A percentile compares a stretch with the other conserved stretches of the same genome.
These are phyloP conservation scores for Pycnococcus provasolii DNA, from an alignment of 139 green algal genomes.

Conservation along the genomic window DNA sequence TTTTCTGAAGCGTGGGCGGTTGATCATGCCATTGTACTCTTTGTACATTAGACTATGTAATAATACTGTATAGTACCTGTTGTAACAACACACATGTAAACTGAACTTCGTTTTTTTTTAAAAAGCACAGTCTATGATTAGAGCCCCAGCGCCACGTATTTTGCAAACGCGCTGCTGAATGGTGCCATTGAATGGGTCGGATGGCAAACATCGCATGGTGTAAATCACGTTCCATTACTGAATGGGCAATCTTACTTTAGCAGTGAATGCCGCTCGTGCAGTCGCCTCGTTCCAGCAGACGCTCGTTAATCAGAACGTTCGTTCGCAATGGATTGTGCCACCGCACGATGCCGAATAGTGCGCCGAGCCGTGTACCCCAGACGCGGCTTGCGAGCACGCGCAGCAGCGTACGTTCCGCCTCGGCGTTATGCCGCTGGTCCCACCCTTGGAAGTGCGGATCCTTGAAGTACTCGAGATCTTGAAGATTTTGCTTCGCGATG, in stretches of 20 bases:
- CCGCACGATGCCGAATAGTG: conserved; percentile 14
- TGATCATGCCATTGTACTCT: no score
- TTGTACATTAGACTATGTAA: no score
- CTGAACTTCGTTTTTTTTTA: no score
- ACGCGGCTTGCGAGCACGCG: conserved; percentile 17
- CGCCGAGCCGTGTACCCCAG: conserved; percentile 1
- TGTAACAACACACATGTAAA: no score
- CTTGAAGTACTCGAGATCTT: conserved; percentile 29
- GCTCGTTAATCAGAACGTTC: conserved; percentile 11
- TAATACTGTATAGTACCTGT: no score
- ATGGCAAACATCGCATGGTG: no score
- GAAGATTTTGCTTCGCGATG: conserved; percentile 21
- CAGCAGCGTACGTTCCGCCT: conserved; percentile 20
- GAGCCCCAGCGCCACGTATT: no score
- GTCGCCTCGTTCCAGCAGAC: conserved; percentile 3
- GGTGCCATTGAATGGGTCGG: no score
- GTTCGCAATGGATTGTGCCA: conserved; percentile 22
- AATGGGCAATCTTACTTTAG: conserved; percentile 2
- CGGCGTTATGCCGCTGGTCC: conserved; percentile 22
- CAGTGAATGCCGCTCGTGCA: conserved; percentile 25
- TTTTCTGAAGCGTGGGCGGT: no score
- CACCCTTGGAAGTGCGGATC: conserved; percentile 20
- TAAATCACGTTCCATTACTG: no score
- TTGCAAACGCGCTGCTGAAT: no score
- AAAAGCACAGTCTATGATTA: no score